Evolutionary conservation across 306 rosid species (phyloP).

Genomic region (Medicago lupulina): DNA sequence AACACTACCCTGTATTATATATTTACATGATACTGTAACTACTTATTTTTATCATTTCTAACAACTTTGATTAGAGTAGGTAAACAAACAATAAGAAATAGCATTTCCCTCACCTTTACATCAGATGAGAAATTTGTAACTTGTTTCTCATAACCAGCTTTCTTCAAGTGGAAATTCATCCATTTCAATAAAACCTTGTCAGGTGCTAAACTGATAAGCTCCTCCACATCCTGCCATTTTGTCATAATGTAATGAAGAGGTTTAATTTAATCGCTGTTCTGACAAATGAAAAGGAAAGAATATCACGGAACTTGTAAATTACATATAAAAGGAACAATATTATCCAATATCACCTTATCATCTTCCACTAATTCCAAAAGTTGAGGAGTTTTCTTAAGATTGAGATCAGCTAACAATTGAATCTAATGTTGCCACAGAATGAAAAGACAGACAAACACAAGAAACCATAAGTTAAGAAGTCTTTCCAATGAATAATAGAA

Average conservation of each 20-base stretch:
- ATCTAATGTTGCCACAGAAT: constrained; percentile 64
- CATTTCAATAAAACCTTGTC: constrained; percentile 95
- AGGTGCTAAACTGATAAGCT: constrained; percentile 90
- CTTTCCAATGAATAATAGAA: constrained; percentile 33
- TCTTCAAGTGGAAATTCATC: constrained; percentile 98
- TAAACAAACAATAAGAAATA: constrained; percentile 32
- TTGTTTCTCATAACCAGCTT: constrained; percentile 90
- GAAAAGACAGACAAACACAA: constrained; percentile 39
- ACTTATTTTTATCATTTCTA: constrained; percentile 5
- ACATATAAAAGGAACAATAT: constrained; percentile 26
- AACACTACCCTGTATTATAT: neutral
- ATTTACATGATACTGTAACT: neutral
- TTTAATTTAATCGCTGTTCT: constrained; percentile 7
- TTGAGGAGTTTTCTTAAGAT: constrained; percentile 98
- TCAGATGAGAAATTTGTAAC: constrained; percentile 98
- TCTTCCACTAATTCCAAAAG: constrained; percentile 97
- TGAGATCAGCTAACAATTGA: constrained; percentile 94
- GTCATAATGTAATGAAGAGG: constrained; percentile 28
- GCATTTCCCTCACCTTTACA: constrained; percentile 71
- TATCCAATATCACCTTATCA: constrained; percentile 67
- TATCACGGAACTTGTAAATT: constrained; percentile 26
- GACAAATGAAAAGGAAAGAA: constrained; percentile 22
- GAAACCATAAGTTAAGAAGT: constrained; percentile 31
- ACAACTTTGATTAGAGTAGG: constrained; percentile 11
- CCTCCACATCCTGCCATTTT: constrained; percentile 90